Base-by-base conservation (phyloP, 306 rosid species). In the Ceratonia siliqua region DNA sequence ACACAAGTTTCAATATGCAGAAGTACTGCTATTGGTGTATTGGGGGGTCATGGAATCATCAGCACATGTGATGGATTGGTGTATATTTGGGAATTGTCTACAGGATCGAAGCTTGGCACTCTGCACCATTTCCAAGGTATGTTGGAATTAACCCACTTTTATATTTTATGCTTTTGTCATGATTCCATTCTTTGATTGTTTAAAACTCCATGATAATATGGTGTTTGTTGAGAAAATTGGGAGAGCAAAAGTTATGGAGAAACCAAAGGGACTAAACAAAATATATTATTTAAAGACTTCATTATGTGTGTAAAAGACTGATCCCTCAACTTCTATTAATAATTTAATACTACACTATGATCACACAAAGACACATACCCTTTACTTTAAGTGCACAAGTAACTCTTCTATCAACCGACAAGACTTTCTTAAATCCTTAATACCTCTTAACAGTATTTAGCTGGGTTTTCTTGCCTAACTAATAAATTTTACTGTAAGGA, bases 51-150 rank as follows among this genome's bases (percentile, higher is more conserved):
- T 45, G 98, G 98, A 45, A 83, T 93, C 71, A 77, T 85, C 12
- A 76, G 93, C 55, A 83, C 93, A 1, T 38, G 72, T 73, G 93
- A 89, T 15, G 98, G 97, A 49, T 70, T 70, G 45, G 96, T 88
- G 68, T 84, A 85, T 55, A 57, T 76, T 79, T 93, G 98, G 94
- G 96, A 89, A 58, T 63, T 93, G 78, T 77, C 85, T 53, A 82
- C 90, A 27, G 97, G 98, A 82, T 59, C 89, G 35, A 83, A 88
- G 76, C 65, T 86, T 24, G 88, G 85, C 54, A 81, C 80, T 61
- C 78, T 88, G 81, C 92, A 88, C 79, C 87, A 82, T 78, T 91
- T 93, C 61, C 78, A 74, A 69, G 97, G 97, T 93, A 87, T 53
- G 79, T 54, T 43, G 49, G 58, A 45, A 49, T 78, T 46, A 5